Conservation (phyloP, 768 basidiomycete genomes). For the Phaeotremella skinneri region DNA sequence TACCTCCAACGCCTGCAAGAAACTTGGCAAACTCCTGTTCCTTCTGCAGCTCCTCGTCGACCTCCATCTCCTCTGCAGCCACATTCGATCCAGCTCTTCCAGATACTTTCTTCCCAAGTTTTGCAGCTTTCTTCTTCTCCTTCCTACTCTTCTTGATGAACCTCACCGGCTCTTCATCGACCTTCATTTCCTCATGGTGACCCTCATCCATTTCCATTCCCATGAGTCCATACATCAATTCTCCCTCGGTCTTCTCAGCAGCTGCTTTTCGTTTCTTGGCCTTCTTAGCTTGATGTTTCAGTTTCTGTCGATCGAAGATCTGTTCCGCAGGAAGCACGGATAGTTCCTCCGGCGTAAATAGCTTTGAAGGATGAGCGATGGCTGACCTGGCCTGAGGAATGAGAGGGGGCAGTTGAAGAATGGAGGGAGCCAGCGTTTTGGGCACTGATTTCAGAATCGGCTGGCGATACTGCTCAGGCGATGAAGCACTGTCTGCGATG, state of each 20-base stretch:
- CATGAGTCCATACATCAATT: conserved; percentile 39
- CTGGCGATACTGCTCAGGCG: not conserved
- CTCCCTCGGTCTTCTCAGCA: conserved; percentile 31
- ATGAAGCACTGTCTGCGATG: not conserved
- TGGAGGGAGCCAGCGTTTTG: not conserved
- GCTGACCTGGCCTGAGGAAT: not conserved
- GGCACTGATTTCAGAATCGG: not conserved
- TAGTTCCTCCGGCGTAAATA: conserved; percentile 48
- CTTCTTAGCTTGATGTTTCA: conserved; percentile 48
- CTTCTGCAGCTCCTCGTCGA: conserved; percentile 46
- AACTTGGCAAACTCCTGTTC: conserved; percentile 47
- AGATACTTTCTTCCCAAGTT: conserved; percentile 14
- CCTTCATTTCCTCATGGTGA: conserved; percentile 52
- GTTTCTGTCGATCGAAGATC: conserved; percentile 40
- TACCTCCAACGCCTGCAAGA: conserved; percentile 44
- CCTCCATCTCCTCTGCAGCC: conserved; percentile 52
- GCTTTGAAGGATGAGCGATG: conserved; percentile 14
- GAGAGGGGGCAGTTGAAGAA: conserved; percentile 9
- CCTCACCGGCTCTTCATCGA: conserved; percentile 47
- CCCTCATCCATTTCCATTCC: conserved; percentile 54
- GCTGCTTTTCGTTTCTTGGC: conserved; percentile 39
- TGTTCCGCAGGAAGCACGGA: conserved; percentile 36
- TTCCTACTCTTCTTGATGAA: conserved; percentile 53
- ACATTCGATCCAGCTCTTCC: conserved; percentile 1
- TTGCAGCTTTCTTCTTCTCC: conserved; percentile 46